Evolutionary conservation across 225 moss, liverwort and hornwort genomes (phyloP), one percentile per base, ranked within the genome.

Genomic region (Physcomitrellopsis africana): DNA sequence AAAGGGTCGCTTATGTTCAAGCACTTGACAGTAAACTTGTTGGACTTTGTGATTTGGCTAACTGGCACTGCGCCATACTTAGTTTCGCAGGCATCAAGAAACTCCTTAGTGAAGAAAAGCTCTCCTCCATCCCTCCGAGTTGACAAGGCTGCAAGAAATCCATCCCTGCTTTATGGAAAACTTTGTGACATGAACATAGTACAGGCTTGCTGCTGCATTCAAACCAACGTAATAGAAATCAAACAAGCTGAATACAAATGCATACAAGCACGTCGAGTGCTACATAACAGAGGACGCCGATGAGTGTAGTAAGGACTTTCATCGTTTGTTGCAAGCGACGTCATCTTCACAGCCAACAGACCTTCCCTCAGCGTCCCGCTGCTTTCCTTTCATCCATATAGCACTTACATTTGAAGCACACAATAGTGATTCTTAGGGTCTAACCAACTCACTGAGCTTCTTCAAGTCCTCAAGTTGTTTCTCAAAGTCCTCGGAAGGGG

Each of bases 1-100:
- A 94, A 72, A 26, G 92, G 90, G 54, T 94, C 94, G 32, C 87
- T 77, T 23, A 94, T 78, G 60, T 94, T 94, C 56, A 92, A 54
- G 77, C 79, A 81, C 70, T 89, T 94, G 48, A 86, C 60, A 9
- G 43, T 42, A 46, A 92, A 94, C 70, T 74, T 75, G 55, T 70
- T 68, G 63, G 82, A 26, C 54, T 85, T 81, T n/a, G 55, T 58
- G 18, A 22, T 3, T 45, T 80, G 77, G 42, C 83, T 81, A 17
- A 37, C 24, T 51, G 78, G 79, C 24, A 68, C 60, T 6, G 75
- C 74, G 37, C 79, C 83, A 81, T 95, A 95, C 11, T 46, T 68
- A 59, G 75, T 72, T 61, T 83, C 69, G 75, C 92, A 93, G 24
- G 55, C 81, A 14, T 83, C 86, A 51, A 95, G 77, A 80, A 92